Conservation (phyloP, 2,329 filamentous ascomycete genomes). For the Fusarium temperatum region DNA sequence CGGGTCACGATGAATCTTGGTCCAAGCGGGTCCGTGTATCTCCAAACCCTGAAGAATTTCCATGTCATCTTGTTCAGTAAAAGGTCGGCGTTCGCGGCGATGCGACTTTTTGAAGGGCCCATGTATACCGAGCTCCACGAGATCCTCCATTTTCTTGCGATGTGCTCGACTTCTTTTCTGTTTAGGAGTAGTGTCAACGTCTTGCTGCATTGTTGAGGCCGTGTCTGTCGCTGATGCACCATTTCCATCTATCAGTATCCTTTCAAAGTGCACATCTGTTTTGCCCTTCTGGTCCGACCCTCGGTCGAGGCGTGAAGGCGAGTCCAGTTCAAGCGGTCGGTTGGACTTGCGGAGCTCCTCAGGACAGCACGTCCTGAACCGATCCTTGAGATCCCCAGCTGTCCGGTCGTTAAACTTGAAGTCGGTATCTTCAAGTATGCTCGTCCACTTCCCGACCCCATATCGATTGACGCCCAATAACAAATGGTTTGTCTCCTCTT, state of each 20-base stretch:
- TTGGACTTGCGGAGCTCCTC: constrained; percentile 63
- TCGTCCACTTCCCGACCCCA: constrained; percentile 72
- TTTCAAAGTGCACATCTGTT: constrained; percentile 62
- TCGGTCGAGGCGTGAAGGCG: constrained; percentile 28
- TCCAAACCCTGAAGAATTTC: constrained; percentile 69
- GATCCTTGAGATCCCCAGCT: constrained; percentile 71
- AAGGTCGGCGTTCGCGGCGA: constrained; percentile 67
- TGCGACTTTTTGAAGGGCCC: constrained; percentile 70
- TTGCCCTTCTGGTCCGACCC: constrained; percentile 52
- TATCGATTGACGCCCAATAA: constrained; percentile 69
- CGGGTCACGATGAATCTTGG: constrained; percentile 69
- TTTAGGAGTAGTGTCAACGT: constrained; percentile 50
- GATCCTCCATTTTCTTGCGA: constrained; percentile 64
- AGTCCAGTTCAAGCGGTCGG: constrained; percentile 40
- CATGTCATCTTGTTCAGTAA: constrained; percentile 69
- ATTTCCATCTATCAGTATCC: constrained; percentile 63
- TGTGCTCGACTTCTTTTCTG: constrained; percentile 63
- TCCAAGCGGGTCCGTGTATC: constrained; percentile 70
- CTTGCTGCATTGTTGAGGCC: constrained; percentile 34
- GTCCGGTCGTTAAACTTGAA: constrained; percentile 70
- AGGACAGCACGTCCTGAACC: constrained; percentile 73
- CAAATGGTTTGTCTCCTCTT: constrained; percentile 71
- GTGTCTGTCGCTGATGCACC: constrained; percentile 41
- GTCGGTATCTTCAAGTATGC: constrained; percentile 67
- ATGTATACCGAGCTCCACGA: constrained; percentile 67